These are phyloP conservation scores for Fusarium sp. DNA, from an alignment of 2,329 filamentous ascomycete genomes.

Conservation along the genomic window DNA sequence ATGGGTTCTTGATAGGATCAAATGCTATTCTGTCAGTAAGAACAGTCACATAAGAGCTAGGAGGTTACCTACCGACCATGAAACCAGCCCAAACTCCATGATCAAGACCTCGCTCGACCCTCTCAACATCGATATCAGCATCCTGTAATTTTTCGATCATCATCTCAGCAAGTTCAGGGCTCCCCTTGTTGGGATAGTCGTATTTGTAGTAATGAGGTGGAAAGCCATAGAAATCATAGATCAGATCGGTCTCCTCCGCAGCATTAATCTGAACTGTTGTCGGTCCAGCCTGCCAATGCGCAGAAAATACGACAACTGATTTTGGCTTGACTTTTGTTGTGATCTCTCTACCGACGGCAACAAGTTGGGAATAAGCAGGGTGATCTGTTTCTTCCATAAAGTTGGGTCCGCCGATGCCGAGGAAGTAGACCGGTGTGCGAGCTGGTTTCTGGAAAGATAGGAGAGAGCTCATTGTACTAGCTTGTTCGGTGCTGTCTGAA, in stretches of 20 bases:
- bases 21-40: not conserved
- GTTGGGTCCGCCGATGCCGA: not conserved
- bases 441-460: not conserved
- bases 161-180: not conserved
- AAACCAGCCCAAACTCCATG: not conserved
- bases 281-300: not conserved
- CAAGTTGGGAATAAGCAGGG: not conserved
- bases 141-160: not conserved
- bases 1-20: not conserved
- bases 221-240: not conserved
- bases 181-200: not conserved
- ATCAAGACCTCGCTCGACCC: not conserved
- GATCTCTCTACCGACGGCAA: not conserved
- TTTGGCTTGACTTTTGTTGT: not conserved
- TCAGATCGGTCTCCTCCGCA: not conserved
- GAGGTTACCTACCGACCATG: not conserved
- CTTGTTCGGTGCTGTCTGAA: not conserved
- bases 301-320: not conserved
- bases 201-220: not conserved
- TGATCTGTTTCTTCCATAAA: not conserved
- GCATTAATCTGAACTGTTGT: not conserved
- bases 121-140: not conserved
- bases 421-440: not conserved
- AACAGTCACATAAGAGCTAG: too few relatives aligned
- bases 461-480: not conserved